Conservation (phyloP, 2,329 filamentous ascomycete genomes). For the Scortechinia acanthostroma region DNA sequence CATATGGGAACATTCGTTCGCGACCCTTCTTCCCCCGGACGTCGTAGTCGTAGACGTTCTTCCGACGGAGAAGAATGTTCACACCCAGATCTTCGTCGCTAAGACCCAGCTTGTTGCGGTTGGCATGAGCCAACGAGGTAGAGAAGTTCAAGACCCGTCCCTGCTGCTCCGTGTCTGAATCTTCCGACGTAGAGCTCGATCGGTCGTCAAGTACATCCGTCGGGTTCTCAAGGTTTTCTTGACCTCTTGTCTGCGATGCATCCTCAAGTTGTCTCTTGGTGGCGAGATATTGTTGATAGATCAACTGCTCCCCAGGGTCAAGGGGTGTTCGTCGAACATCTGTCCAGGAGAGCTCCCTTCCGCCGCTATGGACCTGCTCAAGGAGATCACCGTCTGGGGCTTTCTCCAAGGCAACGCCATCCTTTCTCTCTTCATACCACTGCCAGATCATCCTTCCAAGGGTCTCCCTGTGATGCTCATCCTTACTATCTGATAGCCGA, state of each 20-base stretch:
- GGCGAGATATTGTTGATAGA: slow-evolving; percentile 89
- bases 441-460: slow-evolving; percentile 74
- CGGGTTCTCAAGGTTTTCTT: slow-evolving; percentile 55
- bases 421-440: slow-evolving; percentile 65
- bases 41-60: slow-evolving; percentile 88
- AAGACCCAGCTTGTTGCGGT: slow-evolving; percentile 68
- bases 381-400: slow-evolving; percentile 43
- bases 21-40: slow-evolving; percentile 84
- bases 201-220: slow-evolving; percentile 75
- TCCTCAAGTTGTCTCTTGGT: slow-evolving; percentile 82
- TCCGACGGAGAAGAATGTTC: slow-evolving; percentile 81
- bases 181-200: slow-evolving; percentile 73
- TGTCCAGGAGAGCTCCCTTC: slow-evolving; percentile 50
- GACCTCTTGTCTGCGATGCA: slow-evolving; percentile 57
- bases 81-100: slow-evolving; percentile 87
- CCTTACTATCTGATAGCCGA: not conserved
- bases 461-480: slow-evolving; percentile 29
- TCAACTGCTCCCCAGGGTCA: slow-evolving; percentile 66
- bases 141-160: slow-evolving; percentile 86
- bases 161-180: slow-evolving; percentile 83
- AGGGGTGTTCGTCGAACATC: slow-evolving; percentile 59
- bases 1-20: slow-evolving; percentile 85
- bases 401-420: slow-evolving; percentile 54
- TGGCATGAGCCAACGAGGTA: slow-evolving; percentile 74
- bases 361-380: slow-evolving; percentile 61